A percentile compares a stretch with the other conserved stretches of the same genome.
Evolutionary conservation across 257 asterid genomes (phyloP).

Genomic region (Fraxinus anomala): DNA sequence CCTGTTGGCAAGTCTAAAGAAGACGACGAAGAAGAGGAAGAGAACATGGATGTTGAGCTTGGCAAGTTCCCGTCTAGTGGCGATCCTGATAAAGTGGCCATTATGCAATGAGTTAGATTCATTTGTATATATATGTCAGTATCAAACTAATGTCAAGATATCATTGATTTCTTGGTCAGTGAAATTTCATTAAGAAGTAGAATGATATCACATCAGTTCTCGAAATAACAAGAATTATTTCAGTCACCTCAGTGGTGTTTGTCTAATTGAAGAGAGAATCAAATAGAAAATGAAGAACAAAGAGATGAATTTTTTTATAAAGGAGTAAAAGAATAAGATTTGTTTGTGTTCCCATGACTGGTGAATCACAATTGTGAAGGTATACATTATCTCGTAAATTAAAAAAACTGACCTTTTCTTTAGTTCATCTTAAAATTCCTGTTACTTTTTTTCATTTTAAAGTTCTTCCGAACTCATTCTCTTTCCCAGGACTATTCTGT

Average conservation of each 20-base stretch:
- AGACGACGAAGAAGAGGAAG: conserved; percentile 94
- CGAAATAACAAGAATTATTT: not conserved
- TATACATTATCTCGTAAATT: not conserved
- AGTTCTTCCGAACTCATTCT: conserved; percentile 23
- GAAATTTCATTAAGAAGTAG: not conserved
- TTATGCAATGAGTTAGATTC: conserved; percentile 78
- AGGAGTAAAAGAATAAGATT: not conserved
- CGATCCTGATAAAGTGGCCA: conserved; percentile 79
- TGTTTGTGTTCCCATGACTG: conserved; percentile 1
- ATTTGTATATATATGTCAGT: not conserved
- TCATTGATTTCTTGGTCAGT: not conserved
- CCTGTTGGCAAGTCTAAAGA: conserved; percentile 64
- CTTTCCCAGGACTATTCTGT: conserved; percentile 60
- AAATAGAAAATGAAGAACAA: not conserved
- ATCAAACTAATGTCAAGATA: not conserved
- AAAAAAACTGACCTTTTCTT: not conserved
- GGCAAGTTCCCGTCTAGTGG: conserved; percentile 63
- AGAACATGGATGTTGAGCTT: conserved; percentile 84
- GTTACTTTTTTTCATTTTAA: conserved; percentile 9
- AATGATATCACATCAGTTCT: not conserved
- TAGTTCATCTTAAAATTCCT: not conserved
- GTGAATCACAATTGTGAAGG: not conserved
- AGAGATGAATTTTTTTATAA: not conserved
- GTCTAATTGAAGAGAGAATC: not conserved
- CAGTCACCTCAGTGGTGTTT: too few species aligned